These are phyloP conservation scores for Penicillium herquei DNA, from an alignment of 495 filamentous ascomycete genomes.

Conservation along the genomic window DNA sequence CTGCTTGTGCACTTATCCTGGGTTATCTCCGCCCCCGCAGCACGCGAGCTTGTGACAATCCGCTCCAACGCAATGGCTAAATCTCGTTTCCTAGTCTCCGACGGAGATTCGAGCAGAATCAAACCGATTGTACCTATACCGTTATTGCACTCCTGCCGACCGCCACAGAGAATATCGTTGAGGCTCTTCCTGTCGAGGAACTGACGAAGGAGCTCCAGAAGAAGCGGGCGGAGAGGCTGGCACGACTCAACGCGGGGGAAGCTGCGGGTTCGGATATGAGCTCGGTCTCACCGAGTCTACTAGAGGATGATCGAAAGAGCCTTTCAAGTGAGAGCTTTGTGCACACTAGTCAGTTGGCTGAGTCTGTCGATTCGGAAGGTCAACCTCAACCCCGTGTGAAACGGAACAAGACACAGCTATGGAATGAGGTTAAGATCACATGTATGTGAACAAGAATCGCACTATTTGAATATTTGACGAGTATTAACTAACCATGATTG, in stretches of 20 bases:
- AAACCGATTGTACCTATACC: conserved; percentile 98
- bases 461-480: no score
- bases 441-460: conserved; percentile 54
- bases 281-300: conserved; percentile 73
- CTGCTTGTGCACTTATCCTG: not conserved
- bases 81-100: conserved; percentile 62
- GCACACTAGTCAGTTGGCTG: conserved; percentile 68
- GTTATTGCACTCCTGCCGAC: conserved; percentile 92
- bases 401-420: conserved; percentile 87
- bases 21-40: not conserved
- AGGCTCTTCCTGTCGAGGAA: conserved; percentile 83
- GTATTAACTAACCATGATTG: not conserved
- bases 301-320: conserved; percentile 79
- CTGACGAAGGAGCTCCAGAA: conserved; percentile 89
- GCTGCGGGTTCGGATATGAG: conserved; percentile 59
- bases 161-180: conserved; percentile 82
- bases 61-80: conserved; percentile 11
- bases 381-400: conserved; percentile 48
- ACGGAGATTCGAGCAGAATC: conserved; percentile 95
- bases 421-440: conserved; percentile 96
- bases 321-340: conserved; percentile 73
- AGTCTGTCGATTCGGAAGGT: conserved; percentile 42
- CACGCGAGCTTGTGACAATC: conserved; percentile 14
- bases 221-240: conserved; percentile 78
- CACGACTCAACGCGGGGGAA: conserved; percentile 52